Base-by-base conservation (phyloP, 2,329 filamentous ascomycete species). In the Cadophora malorum region DNA sequence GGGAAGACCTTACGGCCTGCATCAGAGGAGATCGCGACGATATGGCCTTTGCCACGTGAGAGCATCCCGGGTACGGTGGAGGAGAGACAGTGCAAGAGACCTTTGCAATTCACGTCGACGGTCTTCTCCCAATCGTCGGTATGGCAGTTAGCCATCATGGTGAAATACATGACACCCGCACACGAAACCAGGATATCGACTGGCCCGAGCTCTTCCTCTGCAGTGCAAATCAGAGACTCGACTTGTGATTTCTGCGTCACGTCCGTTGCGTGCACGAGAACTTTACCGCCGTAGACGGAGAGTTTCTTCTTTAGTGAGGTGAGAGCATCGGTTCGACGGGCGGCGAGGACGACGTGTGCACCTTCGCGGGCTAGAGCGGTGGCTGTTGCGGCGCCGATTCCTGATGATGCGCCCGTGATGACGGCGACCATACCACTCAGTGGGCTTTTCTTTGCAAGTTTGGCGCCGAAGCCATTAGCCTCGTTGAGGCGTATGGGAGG, bases 161-260 rank as follows among this genome's bases (percentile, higher is more conserved):
- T 94, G 80, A 89, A 95, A 81, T 95, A 95, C 92, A 95, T 95
- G 76, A 95, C 92, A 45, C 92, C 92, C 0, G 92, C 92, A 75
- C 91, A 93, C 50, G 88, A 88, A 61, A 95, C 87, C n/a, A 95
- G 85, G 63, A 94, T 91, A 76, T 95, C 92, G 55, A 94, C 83
- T 0, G 89, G 86, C 0, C 91, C 92, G 0, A 94, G 87, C 72
- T 89, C 81, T 56, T 86, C 83, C 31, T 81, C 81, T 0, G 90
- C 83, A 0, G 85, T 82, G 3, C 80, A 79, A 69, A 94, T 82
- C 3, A 95, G 86, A 0, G 84, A 83, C 73, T 91, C 86, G 5
- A 94, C 90, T 73, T 94, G 85, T 4, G 79, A 78, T 69, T 83
- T 85, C 74, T 88, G 83, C 0, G 91, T 93, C 19, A 94, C 90